These are phyloP conservation scores for Pyrenochaeta sp. DNA, from an alignment of 2,329 filamentous ascomycete genomes.

Conservation along the genomic window DNA sequence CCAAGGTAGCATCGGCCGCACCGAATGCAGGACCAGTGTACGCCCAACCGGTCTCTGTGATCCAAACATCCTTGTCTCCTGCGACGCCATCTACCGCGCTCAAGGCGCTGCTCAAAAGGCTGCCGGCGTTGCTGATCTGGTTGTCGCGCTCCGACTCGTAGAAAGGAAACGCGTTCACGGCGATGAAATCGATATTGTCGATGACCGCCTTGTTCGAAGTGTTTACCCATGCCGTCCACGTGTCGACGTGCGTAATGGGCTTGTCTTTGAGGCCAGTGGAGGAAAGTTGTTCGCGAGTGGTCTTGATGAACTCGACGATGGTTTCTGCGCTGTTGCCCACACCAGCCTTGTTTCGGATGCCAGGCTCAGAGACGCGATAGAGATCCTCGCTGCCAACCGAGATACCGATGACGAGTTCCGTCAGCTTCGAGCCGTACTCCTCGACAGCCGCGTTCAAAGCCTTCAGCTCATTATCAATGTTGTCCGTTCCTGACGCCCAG, in stretches of 20 bases:
- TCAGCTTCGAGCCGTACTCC: constrained; percentile 60
- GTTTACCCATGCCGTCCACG: constrained; percentile 49
- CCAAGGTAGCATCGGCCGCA: constrained; percentile 34
- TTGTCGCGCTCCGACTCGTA: constrained; percentile 46
- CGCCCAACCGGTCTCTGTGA: constrained; percentile 52
- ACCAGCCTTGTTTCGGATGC: constrained; percentile 68
- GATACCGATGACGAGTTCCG: constrained; percentile 50
- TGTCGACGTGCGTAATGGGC: constrained; percentile 54
- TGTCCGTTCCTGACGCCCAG: constrained; percentile 62
- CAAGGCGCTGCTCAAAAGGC: constrained; percentile 41
- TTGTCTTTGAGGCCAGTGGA: constrained; percentile 66
- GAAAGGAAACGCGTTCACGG: constrained; percentile 50
- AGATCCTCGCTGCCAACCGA: constrained; percentile 57
- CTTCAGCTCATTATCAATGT: constrained; percentile 46
- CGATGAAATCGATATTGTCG: constrained; percentile 47
- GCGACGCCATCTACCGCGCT: constrained; percentile 40
- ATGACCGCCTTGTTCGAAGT: constrained; percentile 47
- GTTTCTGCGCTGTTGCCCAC: constrained; percentile 68
- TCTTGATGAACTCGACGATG: constrained; percentile 67
- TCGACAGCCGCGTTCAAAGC: constrained; percentile 43
- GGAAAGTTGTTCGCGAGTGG: constrained; percentile 59
- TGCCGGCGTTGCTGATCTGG: constrained; percentile 53
- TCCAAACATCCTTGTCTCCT: constrained; percentile 47
- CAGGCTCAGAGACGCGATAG: constrained; percentile 75
- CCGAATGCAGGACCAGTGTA: constrained; percentile 41